Evolutionary conservation across 805 yeast species (phyloP).

Genomic region (Saccharomyces kudriavzevii): DNA sequence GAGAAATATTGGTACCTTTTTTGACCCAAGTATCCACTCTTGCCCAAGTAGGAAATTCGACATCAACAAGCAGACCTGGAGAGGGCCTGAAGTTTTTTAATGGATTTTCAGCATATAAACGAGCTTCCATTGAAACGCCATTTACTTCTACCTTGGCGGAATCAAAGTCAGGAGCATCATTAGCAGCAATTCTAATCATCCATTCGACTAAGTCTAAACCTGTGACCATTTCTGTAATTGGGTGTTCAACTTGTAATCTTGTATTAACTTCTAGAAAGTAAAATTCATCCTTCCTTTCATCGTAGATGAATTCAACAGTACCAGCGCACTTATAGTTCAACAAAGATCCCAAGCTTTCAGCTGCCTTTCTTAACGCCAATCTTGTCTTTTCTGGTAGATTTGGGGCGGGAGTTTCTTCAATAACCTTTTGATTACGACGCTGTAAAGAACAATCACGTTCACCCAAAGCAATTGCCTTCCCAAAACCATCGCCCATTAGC

Average conservation of each 20-base stretch:
- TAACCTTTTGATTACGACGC: conserved; percentile 91
- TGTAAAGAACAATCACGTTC: conserved; percentile 97
- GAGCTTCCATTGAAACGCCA: conserved; percentile 95
- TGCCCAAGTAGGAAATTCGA: conserved; percentile 81
- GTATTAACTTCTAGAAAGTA: conserved; percentile 95
- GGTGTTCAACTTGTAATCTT: conserved; percentile 95
- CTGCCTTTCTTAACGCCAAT: conserved; percentile 65
- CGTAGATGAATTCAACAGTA: conserved; percentile 92
- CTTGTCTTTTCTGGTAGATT: conserved; percentile 78
- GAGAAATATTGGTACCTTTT: conserved; percentile 78
- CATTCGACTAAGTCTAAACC: conserved; percentile 93
- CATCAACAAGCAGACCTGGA: conserved; percentile 87
- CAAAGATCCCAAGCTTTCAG: conserved; percentile 71
- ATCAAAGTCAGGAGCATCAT: conserved; percentile 70
- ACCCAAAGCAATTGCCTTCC: conserved; percentile 87
- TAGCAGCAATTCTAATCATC: conserved; percentile 92
- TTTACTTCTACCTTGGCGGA: conserved; percentile 46
- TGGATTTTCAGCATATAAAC: conserved; percentile 95
- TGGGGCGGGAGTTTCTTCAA: conserved; percentile 98
- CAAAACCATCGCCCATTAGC: conserved; percentile 92
- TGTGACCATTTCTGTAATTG: conserved; percentile 90
- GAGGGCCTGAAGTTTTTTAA: conserved; percentile 91
- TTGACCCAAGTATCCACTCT: conserved; percentile 92
- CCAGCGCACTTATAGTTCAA: conserved; percentile 95
- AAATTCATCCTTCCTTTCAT: conserved; percentile 76